phyloP scores from a whole-genome alignment of 495 filamentous ascomycete genomes.

The Hypoxylon fragiforme region DNA sequence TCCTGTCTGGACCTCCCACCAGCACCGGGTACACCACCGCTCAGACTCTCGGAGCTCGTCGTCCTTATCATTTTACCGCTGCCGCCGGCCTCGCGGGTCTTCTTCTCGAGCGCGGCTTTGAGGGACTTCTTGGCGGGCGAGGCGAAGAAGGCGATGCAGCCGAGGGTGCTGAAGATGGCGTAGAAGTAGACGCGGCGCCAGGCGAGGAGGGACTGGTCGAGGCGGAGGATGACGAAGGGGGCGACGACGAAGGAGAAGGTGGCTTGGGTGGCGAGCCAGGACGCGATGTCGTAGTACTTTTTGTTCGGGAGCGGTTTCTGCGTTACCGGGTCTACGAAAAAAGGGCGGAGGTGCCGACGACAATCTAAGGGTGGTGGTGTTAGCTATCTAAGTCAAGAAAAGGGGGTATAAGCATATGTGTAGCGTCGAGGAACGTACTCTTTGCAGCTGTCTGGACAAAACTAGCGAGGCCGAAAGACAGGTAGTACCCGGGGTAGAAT shows the following conservation, averaged over 20 bases:
- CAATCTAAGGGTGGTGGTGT: slow-evolving; percentile 63
- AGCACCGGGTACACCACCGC: slow-evolving; percentile 11
- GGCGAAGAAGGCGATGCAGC: slow-evolving; percentile 72
- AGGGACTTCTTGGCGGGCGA: slow-evolving; percentile 73
- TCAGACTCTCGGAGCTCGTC: slow-evolving; percentile 45
- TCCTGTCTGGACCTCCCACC: slow-evolving; percentile 32
- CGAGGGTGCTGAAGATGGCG: slow-evolving; percentile 65
- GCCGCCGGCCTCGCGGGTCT: slow-evolving; percentile 40
- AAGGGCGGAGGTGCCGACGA: slow-evolving; percentile 86
- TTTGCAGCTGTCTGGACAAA: slow-evolving; percentile 94
- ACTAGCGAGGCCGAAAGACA: slow-evolving; percentile 84
- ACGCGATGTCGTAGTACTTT: slow-evolving; percentile 82
- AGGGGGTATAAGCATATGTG: not conserved
- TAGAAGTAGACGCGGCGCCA: slow-evolving; percentile 94
- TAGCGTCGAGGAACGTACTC: slow-evolving; percentile 59
- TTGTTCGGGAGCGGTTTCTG: slow-evolving; percentile 71
- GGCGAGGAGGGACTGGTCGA: slow-evolving; percentile 65
- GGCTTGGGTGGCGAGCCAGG: slow-evolving; percentile 78
- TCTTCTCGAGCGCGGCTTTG: slow-evolving; percentile 57
- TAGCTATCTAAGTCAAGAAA: not conserved
- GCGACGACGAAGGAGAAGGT: slow-evolving; percentile 78
- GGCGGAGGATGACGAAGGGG: slow-evolving; percentile 80
- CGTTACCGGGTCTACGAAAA: slow-evolving; percentile 77
- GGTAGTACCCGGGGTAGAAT: slow-evolving; percentile 95
- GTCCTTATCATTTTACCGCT: slow-evolving; percentile 39